phyloP scores from a whole-genome alignment of 1,284 basidiomycete genomes.

The Porogramme epimiltina region DNA sequence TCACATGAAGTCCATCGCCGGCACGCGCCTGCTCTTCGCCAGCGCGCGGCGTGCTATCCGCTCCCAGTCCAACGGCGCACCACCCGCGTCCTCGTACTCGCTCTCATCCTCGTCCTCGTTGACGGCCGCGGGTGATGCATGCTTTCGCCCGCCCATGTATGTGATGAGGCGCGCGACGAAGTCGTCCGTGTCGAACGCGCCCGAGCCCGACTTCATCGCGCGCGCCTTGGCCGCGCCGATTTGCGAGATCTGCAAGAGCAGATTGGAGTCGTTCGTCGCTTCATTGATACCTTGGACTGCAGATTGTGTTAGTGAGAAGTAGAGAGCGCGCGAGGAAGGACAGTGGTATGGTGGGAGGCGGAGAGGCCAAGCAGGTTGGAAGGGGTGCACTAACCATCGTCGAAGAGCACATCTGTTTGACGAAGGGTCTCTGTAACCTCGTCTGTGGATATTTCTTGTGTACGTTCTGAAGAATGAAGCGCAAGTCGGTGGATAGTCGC shows the following conservation, averaged over 20 bases:
- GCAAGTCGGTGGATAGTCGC: background rate
- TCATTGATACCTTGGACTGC: conserved; percentile 81
- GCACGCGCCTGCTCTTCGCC: conserved; percentile 73
- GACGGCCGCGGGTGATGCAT: conserved; percentile 24
- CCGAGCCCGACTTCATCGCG: conserved; percentile 81
- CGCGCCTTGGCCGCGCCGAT: conserved; percentile 79
- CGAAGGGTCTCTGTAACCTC: conserved; percentile 56
- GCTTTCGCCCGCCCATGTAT: conserved; percentile 71
- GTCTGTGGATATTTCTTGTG: conserved; percentile 53
- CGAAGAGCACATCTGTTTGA: conserved; percentile 60
- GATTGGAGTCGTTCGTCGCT: conserved; percentile 78
- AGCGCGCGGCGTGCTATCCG: conserved; percentile 73
- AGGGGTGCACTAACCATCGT: conserved; percentile 48
- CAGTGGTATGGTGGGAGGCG: background rate
- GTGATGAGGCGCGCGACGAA: conserved; percentile 72
- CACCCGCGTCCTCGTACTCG: conserved; percentile 46
- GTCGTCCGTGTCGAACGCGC: conserved; percentile 84
- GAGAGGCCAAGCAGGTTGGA: no score
- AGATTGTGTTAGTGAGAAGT: background rate
- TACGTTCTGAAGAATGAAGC: conserved; percentile 24
- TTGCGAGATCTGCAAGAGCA: conserved; percentile 69
- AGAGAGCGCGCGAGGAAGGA: background rate
- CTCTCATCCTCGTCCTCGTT: conserved; percentile 43
- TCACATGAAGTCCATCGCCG: conserved; percentile 81
- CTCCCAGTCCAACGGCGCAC: conserved; percentile 64